Base-by-base conservation (phyloP, 768 basidiomycete genomes). In the Trametes meyenii region DNA sequence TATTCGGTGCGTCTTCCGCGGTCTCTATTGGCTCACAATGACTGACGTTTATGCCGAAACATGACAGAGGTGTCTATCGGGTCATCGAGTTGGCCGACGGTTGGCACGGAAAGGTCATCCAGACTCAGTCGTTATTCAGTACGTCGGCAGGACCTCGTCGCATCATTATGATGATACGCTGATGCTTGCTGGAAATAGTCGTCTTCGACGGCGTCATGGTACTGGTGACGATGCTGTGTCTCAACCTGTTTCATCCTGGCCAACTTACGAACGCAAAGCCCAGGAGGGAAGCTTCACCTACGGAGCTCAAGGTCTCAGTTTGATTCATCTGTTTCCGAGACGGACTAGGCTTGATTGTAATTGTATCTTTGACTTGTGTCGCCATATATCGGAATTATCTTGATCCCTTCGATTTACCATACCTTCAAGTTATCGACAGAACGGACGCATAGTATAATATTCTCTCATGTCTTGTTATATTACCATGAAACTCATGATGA, bases 61-160 rank as follows among this genome's bases (percentile, higher is more conserved):
- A 43, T 21, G 23, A n/a, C 26, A 42, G 67, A 79, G 79, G 57
- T n/a, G 65, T 84, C 7, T 85, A 83, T 66, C 79, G 84, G 40
- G 79, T 79, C 0, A 69, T 79, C 16, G 82, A 83, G 66, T 67
- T 81, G 3, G 65, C 74, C 0, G 76, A 79, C 50, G 84, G 83
- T 0, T 86, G 82, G 81, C 57, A 65, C 35, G 84, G 85, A 10
- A 62, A 64, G 2, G 77, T 85, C 62, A 82, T 83, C 45, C 66
- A 70, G 6, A 55, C 54, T 0, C 43, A 55, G 16, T 55, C 26
- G 10, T 19, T 55, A 44, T 55, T 55, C 43, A 19, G 54, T 55
- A 45, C 29, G 54, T 46, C 29, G 3, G 7, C 14, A 2, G 14
- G 10, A 13, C 14, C 12, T 21, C 21, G 14, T 12, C 29, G 29